Base-by-base conservation (phyloP, 2,329 filamentous ascomycete genomes). In the Epichloe sp. region DNA sequence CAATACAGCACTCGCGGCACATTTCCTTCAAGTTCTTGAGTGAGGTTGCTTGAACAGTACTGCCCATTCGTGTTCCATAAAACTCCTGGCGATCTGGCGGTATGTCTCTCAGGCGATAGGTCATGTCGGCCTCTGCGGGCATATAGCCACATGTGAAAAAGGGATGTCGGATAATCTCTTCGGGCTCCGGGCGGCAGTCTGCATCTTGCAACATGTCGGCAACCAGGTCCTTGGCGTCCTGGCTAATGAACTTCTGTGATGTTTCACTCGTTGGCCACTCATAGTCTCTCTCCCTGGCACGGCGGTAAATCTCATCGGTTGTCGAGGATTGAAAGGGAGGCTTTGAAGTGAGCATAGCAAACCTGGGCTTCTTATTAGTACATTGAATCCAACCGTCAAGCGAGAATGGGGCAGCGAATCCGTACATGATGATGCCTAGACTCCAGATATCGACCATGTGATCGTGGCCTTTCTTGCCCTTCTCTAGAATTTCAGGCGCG, bases 361-460 rank as follows among this genome's bases (percentile, higher is more conserved):
- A 97, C 66, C 85, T 88, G 58, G 10, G 19, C 19, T 19, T 34
- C 5, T 12, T 2, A 47, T 53, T 44, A 55, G 50, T 49, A 45
- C 46, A 35, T 38, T 14, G 21, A 40, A 14, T 34, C 23, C 6
- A 14, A 37, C 26, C 6, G 14, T 44, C 43, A 40, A 44, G 37
- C 5, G 14, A 41, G 11, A n/a, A 6, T 26, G 12, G 38, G 3
- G 5, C 23, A 34, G 42, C n/a, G 12, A 47, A 2, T 31, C 61
- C 82, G 72, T 72, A 90, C 83, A 94, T 89, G 65, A 98, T 98
- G 58, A 98, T 93, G 19, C 94, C 93, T 63, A 98, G 76, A 44
- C 91, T 95, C 94, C 94, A 98, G 51, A 98, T 87, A 65, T 98
- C 93, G 3, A 98, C 93, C 74, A 94, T 95, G 64, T 97, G 90